These are phyloP conservation scores for Mallotus japonicus DNA, from an alignment of 441 rosid genomes.

Conservation along the genomic window DNA sequence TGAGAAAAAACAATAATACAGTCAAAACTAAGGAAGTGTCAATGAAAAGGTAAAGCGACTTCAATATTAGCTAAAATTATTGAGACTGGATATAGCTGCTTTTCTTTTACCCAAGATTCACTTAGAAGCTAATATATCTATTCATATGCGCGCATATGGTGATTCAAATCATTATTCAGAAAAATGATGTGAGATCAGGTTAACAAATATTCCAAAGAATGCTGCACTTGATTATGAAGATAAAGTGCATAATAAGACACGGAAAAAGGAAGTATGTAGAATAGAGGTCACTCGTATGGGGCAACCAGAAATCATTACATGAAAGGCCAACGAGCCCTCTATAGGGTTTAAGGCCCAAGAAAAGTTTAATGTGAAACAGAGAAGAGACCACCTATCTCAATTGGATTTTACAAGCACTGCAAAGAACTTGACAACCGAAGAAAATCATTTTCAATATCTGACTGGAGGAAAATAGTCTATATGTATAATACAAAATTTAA, in stretches of 20 bases:
- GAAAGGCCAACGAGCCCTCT: neutral
- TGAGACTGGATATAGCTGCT: neutral
- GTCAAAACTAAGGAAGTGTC: constrained; percentile 5
- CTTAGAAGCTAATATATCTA: too few relatives aligned
- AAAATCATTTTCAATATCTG: neutral
- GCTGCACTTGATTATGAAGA: neutral
- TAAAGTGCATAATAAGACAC: neutral
- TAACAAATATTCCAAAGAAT: neutral
- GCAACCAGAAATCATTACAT: constrained; percentile 2
- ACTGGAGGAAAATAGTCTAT: neutral
- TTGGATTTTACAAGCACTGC: constrained; percentile 1
- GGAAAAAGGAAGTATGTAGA: neutral
- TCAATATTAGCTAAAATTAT: neutral
- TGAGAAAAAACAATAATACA: constrained; percentile 35
- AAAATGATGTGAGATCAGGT: neutral
- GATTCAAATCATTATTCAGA: constrained; percentile 4
- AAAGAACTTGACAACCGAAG: neutral
- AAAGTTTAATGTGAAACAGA: neutral
- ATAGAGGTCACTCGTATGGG: neutral
- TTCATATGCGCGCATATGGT: neutral
- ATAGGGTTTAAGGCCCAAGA: neutral
- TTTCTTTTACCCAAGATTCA: neutral
- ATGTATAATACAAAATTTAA: neutral
- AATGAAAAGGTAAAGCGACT: neutral
- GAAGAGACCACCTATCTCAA: constrained; percentile 3